These are phyloP conservation scores for Trichosanthes truncata DNA, from an alignment of 306 rosid genomes.

Conservation along the genomic window DNA sequence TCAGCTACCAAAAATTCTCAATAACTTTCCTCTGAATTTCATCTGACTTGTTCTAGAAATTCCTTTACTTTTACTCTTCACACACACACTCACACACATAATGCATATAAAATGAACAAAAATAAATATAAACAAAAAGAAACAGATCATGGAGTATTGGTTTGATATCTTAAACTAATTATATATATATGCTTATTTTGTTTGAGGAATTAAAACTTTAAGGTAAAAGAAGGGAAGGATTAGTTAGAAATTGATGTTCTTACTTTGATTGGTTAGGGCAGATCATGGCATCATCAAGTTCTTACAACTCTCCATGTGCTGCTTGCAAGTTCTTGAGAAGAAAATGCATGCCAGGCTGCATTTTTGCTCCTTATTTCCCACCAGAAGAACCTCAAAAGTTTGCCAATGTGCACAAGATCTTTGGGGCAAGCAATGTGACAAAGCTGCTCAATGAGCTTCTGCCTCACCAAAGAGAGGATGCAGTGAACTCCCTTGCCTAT, in stretches of 20 bases:
- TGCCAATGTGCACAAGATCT: constrained; percentile 89
- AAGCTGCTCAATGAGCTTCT: constrained; percentile 92
- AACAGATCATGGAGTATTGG: not conserved
- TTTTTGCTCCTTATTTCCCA: constrained; percentile 94
- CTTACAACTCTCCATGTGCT: constrained; percentile 84
- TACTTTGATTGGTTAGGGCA: not conserved
- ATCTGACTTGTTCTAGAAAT: constrained; percentile 1
- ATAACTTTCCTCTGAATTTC: not conserved
- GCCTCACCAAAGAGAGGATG: constrained; percentile 91
- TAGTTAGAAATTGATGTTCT: not conserved
- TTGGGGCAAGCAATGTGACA: constrained; percentile 94
- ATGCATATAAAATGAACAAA: not conserved
- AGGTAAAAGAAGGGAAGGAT: not conserved
- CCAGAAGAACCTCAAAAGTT: constrained; percentile 98
- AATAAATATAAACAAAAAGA: not conserved
- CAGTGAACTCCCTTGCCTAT: constrained; percentile 88
- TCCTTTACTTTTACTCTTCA: not conserved
- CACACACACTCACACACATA: not conserved
- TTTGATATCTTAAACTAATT: not conserved
- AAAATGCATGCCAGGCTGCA: constrained; percentile 92
- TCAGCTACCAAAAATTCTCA: not conserved
- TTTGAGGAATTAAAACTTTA: not conserved
- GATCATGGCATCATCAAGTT: constrained; percentile 46
- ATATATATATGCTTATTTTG: not conserved
- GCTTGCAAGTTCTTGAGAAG: constrained; percentile 95